Base-by-base conservation (phyloP, 352 stramenopile genomes). In the Hyaloperonospora arabidopsidis region DNA sequence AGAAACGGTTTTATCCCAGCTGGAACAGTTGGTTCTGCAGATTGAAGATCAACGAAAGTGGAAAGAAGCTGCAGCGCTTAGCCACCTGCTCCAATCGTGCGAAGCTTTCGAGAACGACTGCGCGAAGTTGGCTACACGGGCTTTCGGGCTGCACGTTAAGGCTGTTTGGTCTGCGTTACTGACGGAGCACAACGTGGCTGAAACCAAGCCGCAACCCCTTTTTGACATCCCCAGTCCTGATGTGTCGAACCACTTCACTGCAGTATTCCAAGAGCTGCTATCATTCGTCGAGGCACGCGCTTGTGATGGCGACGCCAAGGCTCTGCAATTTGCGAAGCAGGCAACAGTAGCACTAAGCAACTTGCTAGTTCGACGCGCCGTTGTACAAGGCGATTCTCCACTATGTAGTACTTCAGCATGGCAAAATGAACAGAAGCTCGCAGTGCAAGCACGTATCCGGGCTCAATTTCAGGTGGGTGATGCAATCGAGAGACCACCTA, bases 141-240 rank as follows among this genome's bases (percentile, higher is more conserved):
- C 59, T 38, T 87, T 90, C 58, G 80, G 76, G 7, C 61, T 86
- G 17, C 66, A 67, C 13, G 57, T 76, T 12, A 87, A 87, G 32
- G 74, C 76, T 6, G 57, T 84, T 22, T 76, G 70, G 55, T 52
- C 58, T 29, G 68, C 32, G 18, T 39, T 77, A 11, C 34, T 63
- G 22, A 52, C 12, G 21, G 72, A 46, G 23, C 55, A 56, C 19
- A 47, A 55, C 12, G 18, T 55, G 40, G 46, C 39, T 22, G 32
- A 29, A 45, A 8, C 17, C 14, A 56, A 54, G 18, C 21, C 25
- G 2, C 68, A 49, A 17, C 45, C 10, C 13, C 23, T 80, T 14
- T 53, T 86, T 4, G 43, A 41, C 7, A 18, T 74, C 3, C 56
- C 64, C 7, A 76, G 55, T 14, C 25, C 19, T 1, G 45, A 67